A percentile compares a stretch with the other conserved stretches of the same genome.
Evolutionary conservation across 2,329 filamentous ascomycete species (phyloP).

Genomic region (Akanthomyces muscarius): DNA sequence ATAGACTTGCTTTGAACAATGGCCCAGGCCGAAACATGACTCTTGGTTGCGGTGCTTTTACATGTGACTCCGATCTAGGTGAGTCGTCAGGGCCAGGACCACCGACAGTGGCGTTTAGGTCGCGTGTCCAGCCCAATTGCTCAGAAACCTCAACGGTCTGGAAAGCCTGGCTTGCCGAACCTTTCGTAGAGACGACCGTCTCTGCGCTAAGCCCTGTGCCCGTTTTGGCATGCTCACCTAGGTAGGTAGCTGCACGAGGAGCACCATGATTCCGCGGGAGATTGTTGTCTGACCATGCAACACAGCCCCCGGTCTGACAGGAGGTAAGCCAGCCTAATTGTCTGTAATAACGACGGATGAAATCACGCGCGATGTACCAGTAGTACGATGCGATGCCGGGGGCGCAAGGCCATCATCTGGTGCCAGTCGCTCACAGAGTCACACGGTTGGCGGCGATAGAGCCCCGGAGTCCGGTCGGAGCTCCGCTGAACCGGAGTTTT

Average conservation of each 20-base stretch:
- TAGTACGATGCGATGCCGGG: background rate
- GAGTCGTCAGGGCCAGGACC: background rate
- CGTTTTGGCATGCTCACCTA: background rate
- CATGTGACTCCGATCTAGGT: constrained; percentile 2
- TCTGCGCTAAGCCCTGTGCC: background rate
- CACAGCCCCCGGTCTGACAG: background rate
- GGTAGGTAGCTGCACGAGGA: too few species aligned
- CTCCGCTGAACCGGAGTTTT: constrained; percentile 17
- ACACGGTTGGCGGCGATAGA: constrained; percentile 5
- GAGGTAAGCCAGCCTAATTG: background rate
- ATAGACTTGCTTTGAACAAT: constrained; percentile 3
- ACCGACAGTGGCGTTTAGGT: background rate
- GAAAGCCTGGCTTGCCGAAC: background rate
- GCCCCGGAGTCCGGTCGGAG: constrained; percentile 16
- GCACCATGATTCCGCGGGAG: background rate
- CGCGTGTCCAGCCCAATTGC: constrained; percentile 1
- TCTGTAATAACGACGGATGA: background rate
- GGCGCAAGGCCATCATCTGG: too few species aligned
- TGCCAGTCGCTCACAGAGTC: too few species aligned
- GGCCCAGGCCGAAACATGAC: background rate
- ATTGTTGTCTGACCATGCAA: background rate
- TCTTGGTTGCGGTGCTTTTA: background rate
- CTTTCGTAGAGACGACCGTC: too few species aligned
- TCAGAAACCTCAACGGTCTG: background rate
- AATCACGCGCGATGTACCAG: background rate